Evolutionary conservation across 805 yeast species (phyloP).

Genomic region (Wilhelminamyces savonicus): DNA sequence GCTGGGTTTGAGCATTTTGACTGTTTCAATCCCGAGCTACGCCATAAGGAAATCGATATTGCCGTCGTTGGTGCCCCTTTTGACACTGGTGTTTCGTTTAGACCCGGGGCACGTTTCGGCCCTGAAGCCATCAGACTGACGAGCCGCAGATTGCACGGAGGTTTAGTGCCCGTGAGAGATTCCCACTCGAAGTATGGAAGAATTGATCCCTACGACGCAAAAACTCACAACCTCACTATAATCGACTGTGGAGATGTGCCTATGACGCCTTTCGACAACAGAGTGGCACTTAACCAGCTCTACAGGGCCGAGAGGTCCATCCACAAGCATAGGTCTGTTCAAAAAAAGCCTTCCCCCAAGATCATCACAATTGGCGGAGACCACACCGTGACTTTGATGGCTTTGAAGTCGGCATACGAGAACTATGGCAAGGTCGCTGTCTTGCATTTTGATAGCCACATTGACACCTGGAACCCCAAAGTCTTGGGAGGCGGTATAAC

Average conservation of each 20-base stretch:
- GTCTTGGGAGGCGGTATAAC: slow-evolving; percentile 58
- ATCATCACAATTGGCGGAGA: slow-evolving; percentile 57
- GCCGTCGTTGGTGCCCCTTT: slow-evolving; percentile 58
- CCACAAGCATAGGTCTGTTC: slow-evolving; percentile 25
- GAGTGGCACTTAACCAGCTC: slow-evolving; percentile 58
- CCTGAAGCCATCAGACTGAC: slow-evolving; percentile 47
- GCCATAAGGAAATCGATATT: slow-evolving; percentile 30
- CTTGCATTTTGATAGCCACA: slow-evolving; percentile 62
- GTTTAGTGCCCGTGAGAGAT: slow-evolving; percentile 24
- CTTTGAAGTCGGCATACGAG: slow-evolving; percentile 46
- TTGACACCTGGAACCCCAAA: slow-evolving; percentile 66
- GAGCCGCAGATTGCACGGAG: slow-evolving; percentile 40
- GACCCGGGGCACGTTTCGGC: slow-evolving; percentile 57
- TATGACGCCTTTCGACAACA: slow-evolving; percentile 62
- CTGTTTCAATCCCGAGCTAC: slow-evolving; percentile 37
- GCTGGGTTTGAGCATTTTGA: slow-evolving; percentile 43
- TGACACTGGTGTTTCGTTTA: slow-evolving; percentile 49
- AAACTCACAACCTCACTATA: slow-evolving; percentile 22
- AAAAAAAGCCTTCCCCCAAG: slow-evolving; percentile 24
- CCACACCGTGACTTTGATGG: slow-evolving; percentile 50
- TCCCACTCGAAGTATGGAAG: slow-evolving; percentile 26
- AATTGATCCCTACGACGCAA: slow-evolving; percentile 49
- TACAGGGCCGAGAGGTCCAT: slow-evolving; percentile 48
- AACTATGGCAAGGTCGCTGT: slow-evolving; percentile 42
- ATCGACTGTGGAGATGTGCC: slow-evolving; percentile 69